These are phyloP conservation scores for Phtheirospermum japonicum DNA, from an alignment of 257 asterid species.

Conservation along the genomic window DNA sequence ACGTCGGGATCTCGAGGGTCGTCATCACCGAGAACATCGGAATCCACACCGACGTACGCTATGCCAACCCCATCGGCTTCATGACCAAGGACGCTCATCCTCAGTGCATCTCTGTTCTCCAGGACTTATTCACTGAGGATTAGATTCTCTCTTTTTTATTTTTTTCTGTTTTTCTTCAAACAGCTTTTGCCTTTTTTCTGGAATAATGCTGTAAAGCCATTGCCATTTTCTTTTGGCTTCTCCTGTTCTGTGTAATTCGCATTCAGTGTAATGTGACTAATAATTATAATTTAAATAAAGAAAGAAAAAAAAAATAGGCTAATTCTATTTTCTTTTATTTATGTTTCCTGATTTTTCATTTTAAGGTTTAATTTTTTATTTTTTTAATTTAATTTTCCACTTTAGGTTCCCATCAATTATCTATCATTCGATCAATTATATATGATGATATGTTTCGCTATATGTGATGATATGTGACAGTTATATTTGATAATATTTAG, in stretches of 20 bases:
- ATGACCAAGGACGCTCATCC: conserved; percentile 29
- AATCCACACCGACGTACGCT: conserved; percentile 32
- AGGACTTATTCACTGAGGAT: conserved; percentile 26
- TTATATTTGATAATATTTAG: too few relatives aligned
- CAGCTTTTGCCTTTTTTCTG: conserved; percentile 19
- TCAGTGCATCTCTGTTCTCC: conserved; percentile 31
- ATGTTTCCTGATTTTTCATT: too few relatives aligned
- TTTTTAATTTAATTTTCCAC: too few relatives aligned
- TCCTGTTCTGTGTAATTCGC: conserved; percentile 21
- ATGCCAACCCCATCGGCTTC: conserved; percentile 45
- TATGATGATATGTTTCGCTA: too few relatives aligned
- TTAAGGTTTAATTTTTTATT: too few relatives aligned
- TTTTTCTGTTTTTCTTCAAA: not conserved
- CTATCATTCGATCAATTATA: too few relatives aligned
- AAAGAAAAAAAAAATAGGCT: not conserved
- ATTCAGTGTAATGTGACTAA: not conserved
- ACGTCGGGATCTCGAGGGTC: conserved; percentile 22
- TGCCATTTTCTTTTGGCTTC: conserved; percentile 16
- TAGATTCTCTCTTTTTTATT: not conserved
- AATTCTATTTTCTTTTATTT: too few relatives aligned
- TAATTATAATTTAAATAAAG: too few relatives aligned
- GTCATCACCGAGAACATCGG: conserved; percentile 39
- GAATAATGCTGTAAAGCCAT: too few relatives aligned
- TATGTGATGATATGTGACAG: too few relatives aligned
- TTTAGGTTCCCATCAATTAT: too few relatives aligned